Conservation (phyloP, 345 rosid species). For the Eucalyptus curtisii region DNA sequence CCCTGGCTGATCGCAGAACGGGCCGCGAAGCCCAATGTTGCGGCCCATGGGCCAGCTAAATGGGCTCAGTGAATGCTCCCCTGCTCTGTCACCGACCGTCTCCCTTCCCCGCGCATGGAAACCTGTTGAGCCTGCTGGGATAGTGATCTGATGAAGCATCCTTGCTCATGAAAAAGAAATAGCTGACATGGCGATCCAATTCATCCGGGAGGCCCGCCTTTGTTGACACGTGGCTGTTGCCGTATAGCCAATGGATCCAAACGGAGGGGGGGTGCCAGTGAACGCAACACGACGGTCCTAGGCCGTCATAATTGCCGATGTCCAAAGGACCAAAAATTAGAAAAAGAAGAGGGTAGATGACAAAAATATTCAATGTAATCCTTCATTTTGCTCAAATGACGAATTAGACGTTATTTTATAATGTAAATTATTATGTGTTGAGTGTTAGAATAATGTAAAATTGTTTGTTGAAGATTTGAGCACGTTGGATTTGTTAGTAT, state of each 20-base stretch:
- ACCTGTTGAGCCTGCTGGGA: background rate
- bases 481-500: no score
- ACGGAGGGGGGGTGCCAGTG: background rate
- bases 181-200: background rate
- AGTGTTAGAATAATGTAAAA: background rate
- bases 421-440: background rate
- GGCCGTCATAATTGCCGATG: rapidly evolving
- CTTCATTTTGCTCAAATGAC: background rate
- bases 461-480: no score
- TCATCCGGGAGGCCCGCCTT: background rate
- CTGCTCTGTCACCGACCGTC: background rate
- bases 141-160: background rate
- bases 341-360: rapidly evolving
- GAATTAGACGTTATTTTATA: background rate
- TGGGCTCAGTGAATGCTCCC: background rate
- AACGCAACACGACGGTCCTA: rapidly evolving
- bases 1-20: background rate
- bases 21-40: background rate
- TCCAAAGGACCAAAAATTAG: rapidly evolving
- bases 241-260: no score
- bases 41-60: background rate
- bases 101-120: background rate
- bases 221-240: background rate
- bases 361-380: background rate
- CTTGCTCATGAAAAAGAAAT: background rate